Evolutionary conservation across 306 rosid species (phyloP).

Genomic region (Lathyrus sativus): DNA sequence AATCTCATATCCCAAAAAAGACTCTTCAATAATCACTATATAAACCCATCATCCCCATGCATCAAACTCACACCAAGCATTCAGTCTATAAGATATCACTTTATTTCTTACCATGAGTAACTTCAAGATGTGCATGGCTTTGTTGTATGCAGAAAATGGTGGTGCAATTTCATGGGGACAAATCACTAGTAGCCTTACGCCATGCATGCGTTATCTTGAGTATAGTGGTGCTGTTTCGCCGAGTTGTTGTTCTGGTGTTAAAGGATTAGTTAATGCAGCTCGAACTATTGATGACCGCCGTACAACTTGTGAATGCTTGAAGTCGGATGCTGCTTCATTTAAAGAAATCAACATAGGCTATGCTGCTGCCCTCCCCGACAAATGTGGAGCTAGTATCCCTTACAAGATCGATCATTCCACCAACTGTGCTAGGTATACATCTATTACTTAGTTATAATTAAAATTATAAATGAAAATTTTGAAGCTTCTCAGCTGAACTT

Average conservation of each 20-base stretch:
- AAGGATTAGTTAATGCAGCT: neutral
- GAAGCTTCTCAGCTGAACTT: too few relatives aligned
- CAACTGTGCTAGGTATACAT: constrained; percentile 37
- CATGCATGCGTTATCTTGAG: constrained; percentile 35
- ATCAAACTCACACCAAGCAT: too few relatives aligned
- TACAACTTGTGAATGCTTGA: constrained; percentile 44
- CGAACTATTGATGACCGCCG: neutral
- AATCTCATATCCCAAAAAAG: too few relatives aligned
- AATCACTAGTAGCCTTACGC: constrained; percentile 4
- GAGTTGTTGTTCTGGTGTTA: constrained; percentile 48
- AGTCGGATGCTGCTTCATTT: constrained; percentile 21
- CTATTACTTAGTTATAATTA: too few relatives aligned
- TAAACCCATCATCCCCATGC: too few relatives aligned
- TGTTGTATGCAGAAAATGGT: constrained; percentile 33
- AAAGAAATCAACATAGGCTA: neutral
- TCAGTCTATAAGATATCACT: too few relatives aligned
- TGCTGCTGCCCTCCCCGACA: constrained; percentile 44
- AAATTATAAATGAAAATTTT: too few relatives aligned
- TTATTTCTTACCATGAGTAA: neutral
- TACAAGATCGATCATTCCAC: constrained; percentile 55
- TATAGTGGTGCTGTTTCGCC: neutral
- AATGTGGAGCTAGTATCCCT: constrained; percentile 49
- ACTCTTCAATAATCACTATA: too few relatives aligned
- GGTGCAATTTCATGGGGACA: constrained; percentile 42
- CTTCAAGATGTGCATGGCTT: constrained; percentile 38